phyloP scores from a whole-genome alignment of 257 asterid genomes.

The Verbascum thapsus region DNA sequence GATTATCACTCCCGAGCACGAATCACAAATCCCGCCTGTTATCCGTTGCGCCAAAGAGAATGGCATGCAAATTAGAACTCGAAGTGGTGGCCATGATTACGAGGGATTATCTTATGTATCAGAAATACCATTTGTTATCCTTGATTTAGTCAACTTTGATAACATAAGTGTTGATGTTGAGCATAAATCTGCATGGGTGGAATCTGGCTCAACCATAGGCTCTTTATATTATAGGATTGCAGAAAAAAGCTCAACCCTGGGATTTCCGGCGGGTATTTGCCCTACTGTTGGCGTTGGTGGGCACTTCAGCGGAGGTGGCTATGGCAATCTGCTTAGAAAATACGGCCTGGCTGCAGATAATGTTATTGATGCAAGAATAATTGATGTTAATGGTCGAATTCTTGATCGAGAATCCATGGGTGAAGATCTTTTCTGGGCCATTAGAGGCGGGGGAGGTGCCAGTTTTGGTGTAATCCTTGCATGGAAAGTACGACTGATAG shows the following conservation, averaged over 20 bases:
- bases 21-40: constrained; percentile 37
- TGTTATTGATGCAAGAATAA: constrained; percentile 40
- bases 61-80: constrained; percentile 32
- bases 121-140: constrained; percentile 25
- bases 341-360: constrained; percentile 42
- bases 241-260: constrained; percentile 30
- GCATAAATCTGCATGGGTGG: constrained; percentile 40
- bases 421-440: constrained; percentile 45
- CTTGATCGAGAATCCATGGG: constrained; percentile 41
- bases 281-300: constrained; percentile 46
- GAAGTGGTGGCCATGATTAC: constrained; percentile 51
- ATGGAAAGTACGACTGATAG: constrained; percentile 36
- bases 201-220: constrained; percentile 39
- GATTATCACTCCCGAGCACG: constrained; percentile 35
- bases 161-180: constrained; percentile 25
- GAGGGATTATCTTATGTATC: constrained; percentile 43
- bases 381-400: constrained; percentile 36
- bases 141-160: constrained; percentile 40
- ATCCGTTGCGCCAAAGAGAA: constrained; percentile 31
- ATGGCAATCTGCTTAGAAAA: constrained; percentile 39
- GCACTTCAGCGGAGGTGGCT: constrained; percentile 48
- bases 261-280: constrained; percentile 43
- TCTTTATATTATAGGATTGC: constrained; percentile 38
- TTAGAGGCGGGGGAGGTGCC: constrained; percentile 41
- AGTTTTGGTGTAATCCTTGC: constrained; percentile 43